These are phyloP conservation scores for Ceratocystis harringtonii DNA, from an alignment of 2,329 filamentous ascomycete genomes.

Conservation along the genomic window DNA sequence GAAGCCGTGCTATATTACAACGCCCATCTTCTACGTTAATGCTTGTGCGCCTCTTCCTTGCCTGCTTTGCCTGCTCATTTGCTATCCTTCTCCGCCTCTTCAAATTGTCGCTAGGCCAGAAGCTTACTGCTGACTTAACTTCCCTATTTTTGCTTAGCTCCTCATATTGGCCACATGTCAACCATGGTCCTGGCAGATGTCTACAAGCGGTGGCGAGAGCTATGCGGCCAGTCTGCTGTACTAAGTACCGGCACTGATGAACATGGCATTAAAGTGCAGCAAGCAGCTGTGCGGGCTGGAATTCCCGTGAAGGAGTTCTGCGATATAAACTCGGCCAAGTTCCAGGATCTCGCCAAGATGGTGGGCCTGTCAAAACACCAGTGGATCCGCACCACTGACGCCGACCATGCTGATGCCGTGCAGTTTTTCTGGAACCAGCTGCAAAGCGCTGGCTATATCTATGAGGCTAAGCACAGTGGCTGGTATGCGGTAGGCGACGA, in stretches of 20 bases:
- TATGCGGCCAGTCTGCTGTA: conserved; percentile 56
- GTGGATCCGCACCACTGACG: conserved; percentile 86
- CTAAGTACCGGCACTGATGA: conserved; percentile 90
- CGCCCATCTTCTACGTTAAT: conserved; percentile 98
- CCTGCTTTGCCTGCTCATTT: not conserved
- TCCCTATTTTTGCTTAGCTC: conserved; percentile 38
- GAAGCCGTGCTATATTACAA: conserved; percentile 92
- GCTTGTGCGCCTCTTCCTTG: conserved; percentile 42
- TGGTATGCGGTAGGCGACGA: conserved; percentile 98
- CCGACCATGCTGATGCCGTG: conserved; percentile 67
- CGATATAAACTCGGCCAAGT: conserved; percentile 66
- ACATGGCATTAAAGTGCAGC: conserved; percentile 94
- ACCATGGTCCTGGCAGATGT: conserved; percentile 84
- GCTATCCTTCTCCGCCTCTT: not conserved
- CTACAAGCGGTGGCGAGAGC: conserved; percentile 75
- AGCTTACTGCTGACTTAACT: not conserved
- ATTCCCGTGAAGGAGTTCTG: conserved; percentile 72
- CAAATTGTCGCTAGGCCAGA: not conserved
- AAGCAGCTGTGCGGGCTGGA: conserved; percentile 57
- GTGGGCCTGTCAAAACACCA: conserved; percentile 62
- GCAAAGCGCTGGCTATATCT: conserved; percentile 60
- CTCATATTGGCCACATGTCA: conserved; percentile 90
- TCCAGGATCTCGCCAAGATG: conserved; percentile 55
- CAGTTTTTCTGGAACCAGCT: conserved; percentile 79
- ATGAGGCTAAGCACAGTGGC: conserved; percentile 72